Evolutionary conservation across 2,329 filamentous ascomycete genomes (phyloP).

Genomic region (Aureobasidium melanogenum): DNA sequence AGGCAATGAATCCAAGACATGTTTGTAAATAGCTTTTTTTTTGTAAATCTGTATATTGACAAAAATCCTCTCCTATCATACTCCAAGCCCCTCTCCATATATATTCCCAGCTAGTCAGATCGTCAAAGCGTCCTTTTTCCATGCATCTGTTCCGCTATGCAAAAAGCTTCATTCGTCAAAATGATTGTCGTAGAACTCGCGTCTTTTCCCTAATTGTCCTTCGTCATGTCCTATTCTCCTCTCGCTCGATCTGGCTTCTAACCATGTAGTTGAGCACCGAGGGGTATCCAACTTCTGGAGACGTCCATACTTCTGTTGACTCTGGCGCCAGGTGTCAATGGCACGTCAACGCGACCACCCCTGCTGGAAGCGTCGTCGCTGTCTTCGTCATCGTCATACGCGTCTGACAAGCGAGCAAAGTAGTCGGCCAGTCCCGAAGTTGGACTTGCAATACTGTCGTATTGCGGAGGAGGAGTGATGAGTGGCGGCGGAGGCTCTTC

Average conservation of each 20-base stretch:
- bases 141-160: not conserved
- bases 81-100: not conserved
- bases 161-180: not conserved
- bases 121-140: not conserved
- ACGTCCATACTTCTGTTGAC: slow-evolving; percentile 59
- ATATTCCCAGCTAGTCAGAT: not conserved
- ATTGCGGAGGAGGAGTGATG: slow-evolving; percentile 75
- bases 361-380: slow-evolving; percentile 35
- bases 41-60: not conserved
- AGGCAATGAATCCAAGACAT: not conserved
- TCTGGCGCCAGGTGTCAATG: slow-evolving; percentile 54
- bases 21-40: not conserved
- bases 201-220: not conserved
- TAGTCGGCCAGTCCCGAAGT: slow-evolving; percentile 72
- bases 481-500: slow-evolving; percentile 66
- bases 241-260: not conserved
- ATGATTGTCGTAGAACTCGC: not conserved
- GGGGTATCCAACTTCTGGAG: slow-evolving; percentile 41
- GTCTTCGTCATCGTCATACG: slow-evolving; percentile 50
- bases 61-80: not conserved
- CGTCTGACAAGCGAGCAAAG: slow-evolving; percentile 67
- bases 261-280: slow-evolving; percentile 2
- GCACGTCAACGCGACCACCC: slow-evolving; percentile 43
- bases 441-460: slow-evolving; percentile 68
- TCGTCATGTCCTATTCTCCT: not conserved